A percentile compares a stretch with the other conserved stretches of the same genome.
These are phyloP conservation scores for Acanthochlamys bracteata DNA, from an alignment of 106 monocot species.

Conservation along the genomic window DNA sequence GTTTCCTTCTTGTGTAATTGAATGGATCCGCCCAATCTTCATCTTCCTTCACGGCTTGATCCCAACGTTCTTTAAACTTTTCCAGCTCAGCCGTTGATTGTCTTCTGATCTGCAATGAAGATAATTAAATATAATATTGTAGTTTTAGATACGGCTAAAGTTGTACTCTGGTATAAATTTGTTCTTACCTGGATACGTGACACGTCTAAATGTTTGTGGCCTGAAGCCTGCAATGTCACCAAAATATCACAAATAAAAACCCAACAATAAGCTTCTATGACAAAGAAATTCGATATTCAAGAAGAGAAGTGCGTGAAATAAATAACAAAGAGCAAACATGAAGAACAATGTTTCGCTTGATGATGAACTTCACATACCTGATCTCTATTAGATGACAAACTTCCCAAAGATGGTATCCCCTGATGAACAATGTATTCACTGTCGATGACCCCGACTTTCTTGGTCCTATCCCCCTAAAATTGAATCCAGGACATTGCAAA, in stretches of 20 bases:
- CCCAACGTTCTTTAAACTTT: conserved; percentile 72
- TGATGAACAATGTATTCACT: conserved; percentile 56
- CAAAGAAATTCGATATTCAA: too few species aligned
- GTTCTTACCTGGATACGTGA: conserved; percentile 48
- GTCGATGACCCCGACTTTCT: conserved; percentile 65
- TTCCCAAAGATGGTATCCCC: conserved; percentile 60
- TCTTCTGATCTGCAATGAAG: conserved; percentile 56
- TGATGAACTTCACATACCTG: not conserved
- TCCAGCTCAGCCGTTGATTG: conserved; percentile 80
- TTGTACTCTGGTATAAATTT: too few species aligned
- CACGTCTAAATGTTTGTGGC: conserved; percentile 49
- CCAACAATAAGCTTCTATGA: too few species aligned
- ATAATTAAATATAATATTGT: not conserved
- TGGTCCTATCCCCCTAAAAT: conserved; percentile 78
- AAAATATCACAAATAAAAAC: not conserved
- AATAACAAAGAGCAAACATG: not conserved
- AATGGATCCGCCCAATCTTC: conserved; percentile 58
- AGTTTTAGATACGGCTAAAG: too few species aligned
- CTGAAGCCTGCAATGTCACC: conserved; percentile 21
- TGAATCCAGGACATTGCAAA: not conserved
- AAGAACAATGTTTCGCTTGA: not conserved
- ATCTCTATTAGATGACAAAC: conserved; percentile 21
- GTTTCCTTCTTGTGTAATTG: conserved; percentile 11
- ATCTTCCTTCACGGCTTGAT: conserved; percentile 53
- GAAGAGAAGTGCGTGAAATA: too few species aligned